phyloP scores from a whole-genome alignment of 2,329 filamentous ascomycete species.

The Fusarium sp. region DNA sequence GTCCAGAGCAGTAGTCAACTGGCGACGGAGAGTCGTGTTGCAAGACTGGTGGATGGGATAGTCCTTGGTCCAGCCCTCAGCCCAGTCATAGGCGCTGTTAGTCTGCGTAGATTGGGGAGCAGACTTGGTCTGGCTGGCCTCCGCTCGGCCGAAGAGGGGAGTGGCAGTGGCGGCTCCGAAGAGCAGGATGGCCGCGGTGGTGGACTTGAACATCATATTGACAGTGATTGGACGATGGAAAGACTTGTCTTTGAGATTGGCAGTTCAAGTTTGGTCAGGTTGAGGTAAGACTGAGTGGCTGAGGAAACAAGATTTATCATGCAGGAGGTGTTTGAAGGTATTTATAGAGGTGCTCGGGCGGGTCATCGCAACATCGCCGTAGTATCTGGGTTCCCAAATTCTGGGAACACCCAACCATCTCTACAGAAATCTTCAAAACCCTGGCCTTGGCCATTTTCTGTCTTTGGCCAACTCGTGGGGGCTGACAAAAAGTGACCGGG shows the following conservation, averaged over 20 bases:
- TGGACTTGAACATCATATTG: constrained; percentile 46
- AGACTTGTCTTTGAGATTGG: constrained; percentile 10
- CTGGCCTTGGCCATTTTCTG: not conserved
- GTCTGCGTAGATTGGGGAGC: constrained; percentile 33
- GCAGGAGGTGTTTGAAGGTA: constrained; percentile 12
- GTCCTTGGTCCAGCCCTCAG: constrained; percentile 46
- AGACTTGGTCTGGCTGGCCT: constrained; percentile 37
- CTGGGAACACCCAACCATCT: not conserved
- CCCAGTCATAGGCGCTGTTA: constrained; percentile 47
- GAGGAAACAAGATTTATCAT: constrained; percentile 15
- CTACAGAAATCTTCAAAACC: not conserved
- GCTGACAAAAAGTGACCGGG: not conserved
- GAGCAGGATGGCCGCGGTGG: constrained; percentile 39
- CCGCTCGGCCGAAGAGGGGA: constrained; percentile 43
- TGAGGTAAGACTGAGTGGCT: constrained; percentile 33
- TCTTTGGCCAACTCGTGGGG: constrained; percentile 7
- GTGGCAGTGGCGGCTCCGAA: constrained; percentile 44
- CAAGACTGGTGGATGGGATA: constrained; percentile 72
- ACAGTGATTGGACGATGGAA: not conserved
- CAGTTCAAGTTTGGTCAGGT: not conserved
- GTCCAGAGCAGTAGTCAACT: constrained; percentile 66
- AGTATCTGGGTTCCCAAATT: not conserved
- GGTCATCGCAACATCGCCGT: not conserved
- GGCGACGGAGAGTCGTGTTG: constrained; percentile 68
- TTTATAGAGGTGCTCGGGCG: constrained; percentile 28